Base-by-base conservation (phyloP, 2,329 filamentous ascomycete genomes). In the Colletotrichum eleusines region DNA sequence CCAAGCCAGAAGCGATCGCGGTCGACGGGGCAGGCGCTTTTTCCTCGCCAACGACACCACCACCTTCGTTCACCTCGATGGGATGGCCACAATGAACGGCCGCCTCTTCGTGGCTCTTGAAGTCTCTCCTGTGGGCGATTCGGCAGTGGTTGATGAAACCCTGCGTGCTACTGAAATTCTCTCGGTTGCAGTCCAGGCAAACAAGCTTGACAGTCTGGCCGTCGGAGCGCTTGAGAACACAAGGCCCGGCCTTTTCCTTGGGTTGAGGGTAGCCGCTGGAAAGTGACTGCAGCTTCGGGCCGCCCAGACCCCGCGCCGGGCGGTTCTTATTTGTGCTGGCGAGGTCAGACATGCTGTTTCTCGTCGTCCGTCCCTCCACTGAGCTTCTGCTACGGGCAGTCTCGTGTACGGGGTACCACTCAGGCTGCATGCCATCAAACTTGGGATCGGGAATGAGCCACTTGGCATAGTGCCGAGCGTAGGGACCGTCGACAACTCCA, bases 61-160 rank as follows among this genome's bases (percentile, higher is more conserved):
- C 85, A 35, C 80, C 80, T 64, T 92, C 90, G 73, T 92, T 88
- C 73, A 89, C 84, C 75, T 97, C 93, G 69, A 97, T 89, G 16
- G 92, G 90, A 74, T 95, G 91, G 63, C 96, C 96, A 75, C 94
- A 97, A 71, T 93, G 92, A 66, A 95, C 87, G 42, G 95, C 96
- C 73, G 96, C 96, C 77, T 95, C 94, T 80, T 98, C 95, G 77
- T 99, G 96, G 76, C 94, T 98, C 82, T 97, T 95, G 85, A 95
- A 98, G 74, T 97, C 94, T 70, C 94, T 89, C 78, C 92, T 93
- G 82, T 99, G 96, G 33, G 95, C 94, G 76, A 99, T 98, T 68
- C 96, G 94, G 79, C 95, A 98, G 79, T 99, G 96, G 78, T 99
- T 99, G 83, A 99, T 96, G 82, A 98, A 98, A n/a, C 96, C 96